Conservation (phyloP, 768 basidiomycete species). For the Trametes meyenii region DNA sequence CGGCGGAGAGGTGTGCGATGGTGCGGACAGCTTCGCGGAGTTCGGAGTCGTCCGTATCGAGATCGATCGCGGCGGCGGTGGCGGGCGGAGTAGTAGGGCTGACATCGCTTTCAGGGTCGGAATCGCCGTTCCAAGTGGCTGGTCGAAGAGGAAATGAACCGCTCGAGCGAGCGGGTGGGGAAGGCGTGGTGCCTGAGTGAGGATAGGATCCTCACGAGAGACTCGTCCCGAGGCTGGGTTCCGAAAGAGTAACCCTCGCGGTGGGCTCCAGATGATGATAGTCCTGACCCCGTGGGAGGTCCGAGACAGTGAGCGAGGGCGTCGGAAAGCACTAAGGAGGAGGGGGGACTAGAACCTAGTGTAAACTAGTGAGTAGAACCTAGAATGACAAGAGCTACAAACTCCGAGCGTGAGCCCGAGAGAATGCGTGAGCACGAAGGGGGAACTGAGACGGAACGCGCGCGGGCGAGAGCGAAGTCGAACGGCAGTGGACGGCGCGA, state of each 20-base stretch:
- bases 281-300: not conserved
- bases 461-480: too few species aligned
- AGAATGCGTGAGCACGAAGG: too few species aligned
- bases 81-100: not conserved
- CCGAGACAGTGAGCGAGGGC: not conserved
- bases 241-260: constrained; percentile 11
- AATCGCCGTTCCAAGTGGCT: not conserved
- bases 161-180: not conserved
- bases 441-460: too few species aligned
- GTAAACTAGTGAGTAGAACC: too few species aligned
- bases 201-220: not conserved
- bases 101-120: not conserved
- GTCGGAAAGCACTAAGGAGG: constrained; percentile 4
- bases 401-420: too few species aligned
- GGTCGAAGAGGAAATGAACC: not conserved
- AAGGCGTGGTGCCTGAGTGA: constrained; percentile 3
- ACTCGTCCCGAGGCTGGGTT: not conserved
- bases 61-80: not conserved
- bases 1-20: not conserved
- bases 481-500: too few species aligned
- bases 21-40: not conserved
- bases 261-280: constrained; percentile 18
- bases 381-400: too few species aligned
- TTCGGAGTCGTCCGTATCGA: not conserved
- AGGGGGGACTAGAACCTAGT: not conserved